Conservation (phyloP, 148 eudicot species). For the Spergularia marina region DNA sequence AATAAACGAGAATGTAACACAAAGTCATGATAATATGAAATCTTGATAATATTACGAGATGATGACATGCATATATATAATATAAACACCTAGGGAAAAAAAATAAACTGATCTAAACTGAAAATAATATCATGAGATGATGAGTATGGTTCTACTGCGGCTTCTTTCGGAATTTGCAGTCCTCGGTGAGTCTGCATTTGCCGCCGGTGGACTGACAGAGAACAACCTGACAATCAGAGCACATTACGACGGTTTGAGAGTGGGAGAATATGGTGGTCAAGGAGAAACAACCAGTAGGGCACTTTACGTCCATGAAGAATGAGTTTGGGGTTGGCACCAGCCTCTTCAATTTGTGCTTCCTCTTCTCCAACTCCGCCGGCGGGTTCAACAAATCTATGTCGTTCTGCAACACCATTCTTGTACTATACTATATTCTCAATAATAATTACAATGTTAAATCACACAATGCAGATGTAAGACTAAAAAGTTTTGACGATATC, state of each 20-base stretch:
- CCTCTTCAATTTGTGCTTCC: slow-evolving; percentile 26
- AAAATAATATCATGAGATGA: too few relatives aligned
- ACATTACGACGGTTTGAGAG: slow-evolving; percentile 19
- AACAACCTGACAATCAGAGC: slow-evolving; percentile 18
- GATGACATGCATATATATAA: too few relatives aligned
- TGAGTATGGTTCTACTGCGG: neutral
- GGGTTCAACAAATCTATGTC: slow-evolving; percentile 23
- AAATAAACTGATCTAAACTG: too few relatives aligned
- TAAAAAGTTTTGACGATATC: too few relatives aligned
- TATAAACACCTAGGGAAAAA: too few relatives aligned
- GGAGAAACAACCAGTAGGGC: neutral
- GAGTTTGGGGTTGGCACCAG: slow-evolving; percentile 21
- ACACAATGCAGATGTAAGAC: too few relatives aligned
- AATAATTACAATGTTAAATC: too few relatives aligned
- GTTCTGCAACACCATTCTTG: slow-evolving; percentile 25
- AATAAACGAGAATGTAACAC: too few relatives aligned
- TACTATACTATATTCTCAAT: too few relatives aligned
- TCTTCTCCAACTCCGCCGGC: slow-evolving; percentile 21
- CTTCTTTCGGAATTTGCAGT: slow-evolving; percentile 11
- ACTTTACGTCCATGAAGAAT: slow-evolving; percentile 22
- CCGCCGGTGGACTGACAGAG: slow-evolving; percentile 30
- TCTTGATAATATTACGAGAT: too few relatives aligned
- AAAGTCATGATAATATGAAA: too few relatives aligned
- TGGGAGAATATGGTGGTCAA: slow-evolving; percentile 19
- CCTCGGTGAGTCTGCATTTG: slow-evolving; percentile 17